Evolutionary conservation across 108 stramenopile genomes (phyloP).

Genomic region (Nitzschia sp.): DNA sequence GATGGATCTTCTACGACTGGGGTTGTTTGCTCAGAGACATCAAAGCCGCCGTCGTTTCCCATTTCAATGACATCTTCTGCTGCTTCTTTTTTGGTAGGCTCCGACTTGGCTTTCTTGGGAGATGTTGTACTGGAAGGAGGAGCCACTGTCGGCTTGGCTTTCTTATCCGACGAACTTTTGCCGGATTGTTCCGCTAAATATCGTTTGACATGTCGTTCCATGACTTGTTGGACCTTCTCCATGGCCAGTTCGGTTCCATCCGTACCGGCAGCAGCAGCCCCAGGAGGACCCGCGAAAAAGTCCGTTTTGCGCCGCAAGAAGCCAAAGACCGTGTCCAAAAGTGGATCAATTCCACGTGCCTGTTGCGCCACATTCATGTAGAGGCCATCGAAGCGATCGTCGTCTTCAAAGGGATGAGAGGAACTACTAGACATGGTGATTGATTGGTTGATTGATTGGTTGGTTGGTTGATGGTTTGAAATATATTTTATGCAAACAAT

Average conservation of each 20-base stretch:
- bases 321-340: conserved; percentile 96
- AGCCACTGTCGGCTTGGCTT: neutral
- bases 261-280: conserved; percentile 17
- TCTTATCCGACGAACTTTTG: conserved; percentile 21
- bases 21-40: conserved; percentile 38
- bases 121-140: conserved; percentile 8
- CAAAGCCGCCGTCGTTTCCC: conserved; percentile 68
- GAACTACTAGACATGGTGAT: conserved; percentile 1
- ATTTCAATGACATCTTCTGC: conserved; percentile 79
- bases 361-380: conserved; percentile 95
- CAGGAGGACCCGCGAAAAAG: conserved; percentile 89
- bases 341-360: conserved; percentile 93
- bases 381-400: conserved; percentile 97
- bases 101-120: neutral
- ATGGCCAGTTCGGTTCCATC: conserved; percentile 51
- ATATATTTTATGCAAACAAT: no score
- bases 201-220: conserved; percentile 71
- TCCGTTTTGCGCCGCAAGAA: conserved; percentile 99
- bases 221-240: conserved; percentile 76
- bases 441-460: no score
- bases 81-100: conserved; percentile 16
- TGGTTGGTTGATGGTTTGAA: no score
- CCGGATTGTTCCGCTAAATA: conserved; percentile 43
- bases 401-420: conserved; percentile 51
- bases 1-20: conserved; percentile 8